A percentile compares a stretch with the other conserved stretches of the same genome.
Evolutionary conservation across 306 rosid species (phyloP).

Genomic region (Fagus sylvatica): DNA sequence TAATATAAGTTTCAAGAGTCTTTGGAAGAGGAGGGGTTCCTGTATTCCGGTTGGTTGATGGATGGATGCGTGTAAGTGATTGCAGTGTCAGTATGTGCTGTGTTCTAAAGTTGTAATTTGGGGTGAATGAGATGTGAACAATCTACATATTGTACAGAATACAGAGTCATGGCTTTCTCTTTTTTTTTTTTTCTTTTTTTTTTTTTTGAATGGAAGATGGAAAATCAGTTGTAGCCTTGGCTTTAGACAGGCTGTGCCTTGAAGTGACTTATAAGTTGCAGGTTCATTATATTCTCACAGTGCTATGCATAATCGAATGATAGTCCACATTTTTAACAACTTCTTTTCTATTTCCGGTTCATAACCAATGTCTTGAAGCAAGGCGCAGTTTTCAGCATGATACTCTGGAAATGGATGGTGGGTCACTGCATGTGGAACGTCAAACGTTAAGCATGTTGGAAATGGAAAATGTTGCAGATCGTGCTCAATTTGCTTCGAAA

Average conservation of each 20-base stretch:
- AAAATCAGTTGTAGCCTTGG: neutral
- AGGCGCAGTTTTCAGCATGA: no score
- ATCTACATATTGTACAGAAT: no score
- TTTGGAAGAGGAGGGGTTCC: neutral
- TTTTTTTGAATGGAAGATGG: neutral
- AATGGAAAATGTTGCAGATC: no score
- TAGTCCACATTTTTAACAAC: no score
- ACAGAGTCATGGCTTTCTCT: neutral
- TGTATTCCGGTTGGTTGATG: neutral
- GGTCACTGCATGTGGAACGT: no score
- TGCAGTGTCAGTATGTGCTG: neutral
- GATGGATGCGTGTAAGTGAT: neutral
- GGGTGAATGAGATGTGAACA: neutral
- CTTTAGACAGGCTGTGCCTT: neutral
- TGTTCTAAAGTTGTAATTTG: neutral
- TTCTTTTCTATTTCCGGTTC: no score
- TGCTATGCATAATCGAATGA: no score
- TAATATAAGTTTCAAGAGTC: neutral
- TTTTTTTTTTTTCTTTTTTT: neutral
- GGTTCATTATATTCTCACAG: no score
- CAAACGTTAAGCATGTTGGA: no score
- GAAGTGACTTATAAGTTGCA: neutral
- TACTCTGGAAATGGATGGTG: no score
- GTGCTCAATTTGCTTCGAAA: no score
- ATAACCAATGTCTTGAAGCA: no score